Evolutionary conservation across 768 basidiomycete species (phyloP), one percentile per base, ranked within the genome.

Genomic region (Chalciporus sphaerocephalus): DNA sequence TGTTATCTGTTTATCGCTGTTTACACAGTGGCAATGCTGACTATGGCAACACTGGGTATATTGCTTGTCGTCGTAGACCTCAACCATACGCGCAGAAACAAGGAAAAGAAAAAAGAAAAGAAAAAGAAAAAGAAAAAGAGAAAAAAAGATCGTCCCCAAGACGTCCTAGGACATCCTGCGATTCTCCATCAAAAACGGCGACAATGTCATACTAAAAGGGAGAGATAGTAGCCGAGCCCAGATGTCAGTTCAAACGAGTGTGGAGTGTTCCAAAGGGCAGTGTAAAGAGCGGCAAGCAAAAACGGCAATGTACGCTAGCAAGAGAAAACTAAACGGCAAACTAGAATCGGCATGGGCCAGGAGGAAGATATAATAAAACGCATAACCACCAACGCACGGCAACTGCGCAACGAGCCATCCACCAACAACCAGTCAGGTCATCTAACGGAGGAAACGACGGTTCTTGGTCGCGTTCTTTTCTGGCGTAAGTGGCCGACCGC

Each of bases 401-500:
- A 65, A 65, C 55, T 56, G 55, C 44, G 61, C 42, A 56, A 61
- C 50, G 54, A 57, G 45, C 52, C 17, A 41, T 54, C 51, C 50
- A 48, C 38, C 44, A 43, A 40, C 34, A 46, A 40, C 39, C 45
- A 13, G 44, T 20, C 40, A 10, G 38, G 6, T 46, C 30, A 38
- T 61, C 53, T 66, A 65, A 47, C 64, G 64, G 28, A 65, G 64
- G 66, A 65, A 68, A 42, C 64, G 64, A 53, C 64, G 66, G 41
- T 65, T 65, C 48, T 67, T 66, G 61, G 64, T 65, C 56, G 81
- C 79, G 50, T 78, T 75, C 76, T 94, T 95, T 73, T 98, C 94
- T 16, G 94, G 95, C 28, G 94, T 96, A 69, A 96, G 73, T 44
- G 94, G 92, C 61, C 95, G 80, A 38, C 95, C 95, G 53, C 82